A percentile compares a stretch with the other conserved stretches of the same genome.
Evolutionary conservation across 2,329 filamentous ascomycete species (phyloP).

Genomic region (Colletotrichum endophyticum): DNA sequence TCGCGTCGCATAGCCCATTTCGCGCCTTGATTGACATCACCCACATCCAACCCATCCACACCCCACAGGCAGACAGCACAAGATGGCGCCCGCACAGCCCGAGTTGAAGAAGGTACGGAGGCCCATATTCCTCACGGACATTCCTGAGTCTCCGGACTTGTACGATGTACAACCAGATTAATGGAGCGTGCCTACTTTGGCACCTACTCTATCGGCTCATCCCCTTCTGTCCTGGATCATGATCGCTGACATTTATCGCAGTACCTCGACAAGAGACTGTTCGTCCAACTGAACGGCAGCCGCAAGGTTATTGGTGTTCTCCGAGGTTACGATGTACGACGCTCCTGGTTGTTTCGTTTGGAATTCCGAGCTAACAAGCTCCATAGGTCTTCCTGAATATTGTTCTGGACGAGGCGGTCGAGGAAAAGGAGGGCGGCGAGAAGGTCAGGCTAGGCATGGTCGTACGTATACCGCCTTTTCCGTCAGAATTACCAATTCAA

Average conservation of each 20-base stretch:
- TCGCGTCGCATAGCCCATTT: constrained; percentile 17
- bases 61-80: constrained; percentile 58
- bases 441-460: constrained; percentile 93
- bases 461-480: constrained; percentile 56
- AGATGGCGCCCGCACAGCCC: constrained; percentile 97
- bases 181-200: neutral
- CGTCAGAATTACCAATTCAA: neutral
- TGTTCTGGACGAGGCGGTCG: constrained; percentile 94
- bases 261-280: constrained; percentile 99
- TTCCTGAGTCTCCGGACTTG: constrained; percentile 13
- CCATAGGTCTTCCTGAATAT: constrained; percentile 94
- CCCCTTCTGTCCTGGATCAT: neutral
- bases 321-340: constrained; percentile 90
- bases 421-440: constrained; percentile 91
- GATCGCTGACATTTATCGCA: constrained; percentile 40
- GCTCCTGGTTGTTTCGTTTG: neutral
- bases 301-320: constrained; percentile 95
- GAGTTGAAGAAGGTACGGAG: constrained; percentile 91
- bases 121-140: constrained; percentile 24
- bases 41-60: neutral
- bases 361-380: constrained; percentile 23
- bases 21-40: neutral
- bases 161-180: constrained; percentile 1
- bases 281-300: constrained; percentile 96
- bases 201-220: neutral